Base-by-base conservation (phyloP, 2,329 filamentous ascomycete species). In the Colletotrichum simmondsii region DNA sequence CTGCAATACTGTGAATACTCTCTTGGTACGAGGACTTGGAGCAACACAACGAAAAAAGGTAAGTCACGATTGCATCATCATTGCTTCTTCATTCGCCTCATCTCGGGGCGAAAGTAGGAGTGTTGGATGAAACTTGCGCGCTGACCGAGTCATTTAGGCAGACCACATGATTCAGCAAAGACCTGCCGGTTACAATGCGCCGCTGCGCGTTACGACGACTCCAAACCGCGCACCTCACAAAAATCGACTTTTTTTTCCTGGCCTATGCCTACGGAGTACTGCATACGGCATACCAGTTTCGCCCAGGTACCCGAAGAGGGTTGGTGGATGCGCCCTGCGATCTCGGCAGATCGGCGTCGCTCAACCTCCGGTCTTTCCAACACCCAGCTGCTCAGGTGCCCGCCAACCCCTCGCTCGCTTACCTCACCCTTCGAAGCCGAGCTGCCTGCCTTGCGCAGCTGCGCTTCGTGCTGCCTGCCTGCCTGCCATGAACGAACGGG, bases 131-230 rank as follows among this genome's bases (percentile, higher is more conserved):
- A 73, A 68, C 68, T 63, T 19, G 61, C 68, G 61, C 68, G 42
- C 42, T 72, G 71, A 72, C 71, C 71, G 71, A 72, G 71, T 73
- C 71, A 73, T 72, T 59, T 32, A 72, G 68, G 58, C 49, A 57
- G 56, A 37, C 66, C 56, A 73, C 71, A 73, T 70, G 65, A 71
- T 71, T 65, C 66, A 71, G 66, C 60, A 26, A 24, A 32, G 59
- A 53, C 26, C 6, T 35, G 32, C 32, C 53, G 42, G 26, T 12
- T 12, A 69, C 54, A 69, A 49, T 54, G 60, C 54, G 46, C 60
- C 32, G 69, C 46, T 52, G 69, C 54, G 53, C 59, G 28, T 58
- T n/a, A 32, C 56, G 24, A 42, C 37, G 14, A 42, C 16, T 16
- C 37, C 12, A n/a, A 66, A 67, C 22, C 22, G 52, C 52, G 42